These are phyloP conservation scores for Talaromyces sp. DNA, from an alignment of 2,329 filamentous ascomycete genomes.

Conservation along the genomic window DNA sequence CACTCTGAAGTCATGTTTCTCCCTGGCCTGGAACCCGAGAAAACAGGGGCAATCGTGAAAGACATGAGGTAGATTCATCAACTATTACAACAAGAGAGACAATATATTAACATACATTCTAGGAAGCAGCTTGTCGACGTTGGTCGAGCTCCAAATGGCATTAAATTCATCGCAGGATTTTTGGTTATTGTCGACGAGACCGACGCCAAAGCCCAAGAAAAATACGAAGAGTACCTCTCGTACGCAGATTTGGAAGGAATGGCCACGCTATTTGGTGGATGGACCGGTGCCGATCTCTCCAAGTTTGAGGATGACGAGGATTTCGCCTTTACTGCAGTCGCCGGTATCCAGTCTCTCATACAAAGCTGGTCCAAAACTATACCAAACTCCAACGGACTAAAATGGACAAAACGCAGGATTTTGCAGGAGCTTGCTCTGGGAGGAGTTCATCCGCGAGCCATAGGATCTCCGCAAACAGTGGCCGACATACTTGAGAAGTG, in stretches of 20 bases:
- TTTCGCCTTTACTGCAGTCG: conserved; percentile 39
- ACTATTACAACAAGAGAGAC: not conserved
- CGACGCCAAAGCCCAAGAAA: conserved; percentile 40
- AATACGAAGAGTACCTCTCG: conserved; percentile 38
- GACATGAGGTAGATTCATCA: conserved; percentile 22
- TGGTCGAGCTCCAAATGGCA: conserved; percentile 35
- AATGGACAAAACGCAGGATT: conserved; percentile 35
- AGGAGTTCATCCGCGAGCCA: conserved; percentile 31
- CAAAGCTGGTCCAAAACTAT: conserved; percentile 42
- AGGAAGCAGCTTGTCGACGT: conserved; percentile 33
- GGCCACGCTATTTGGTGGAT: conserved; percentile 44
- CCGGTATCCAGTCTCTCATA: conserved; percentile 43
- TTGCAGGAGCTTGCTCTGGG: conserved; percentile 31
- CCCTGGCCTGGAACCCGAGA: conserved; percentile 40
- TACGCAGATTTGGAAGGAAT: conserved; percentile 44
- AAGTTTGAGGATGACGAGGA: conserved; percentile 42
- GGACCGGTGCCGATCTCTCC: conserved; percentile 43
- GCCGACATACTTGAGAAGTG: conserved; percentile 39
- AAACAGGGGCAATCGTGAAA: conserved; percentile 39
- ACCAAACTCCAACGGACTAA: conserved; percentile 35
- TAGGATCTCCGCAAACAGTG: conserved; percentile 33
- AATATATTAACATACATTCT: not conserved
- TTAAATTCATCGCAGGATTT: conserved; percentile 44
- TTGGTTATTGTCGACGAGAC: conserved; percentile 43
- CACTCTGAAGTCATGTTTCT: conserved; percentile 46